Base-by-base conservation (phyloP, 1,284 basidiomycete species). In the Athelia psychrophila region DNA sequence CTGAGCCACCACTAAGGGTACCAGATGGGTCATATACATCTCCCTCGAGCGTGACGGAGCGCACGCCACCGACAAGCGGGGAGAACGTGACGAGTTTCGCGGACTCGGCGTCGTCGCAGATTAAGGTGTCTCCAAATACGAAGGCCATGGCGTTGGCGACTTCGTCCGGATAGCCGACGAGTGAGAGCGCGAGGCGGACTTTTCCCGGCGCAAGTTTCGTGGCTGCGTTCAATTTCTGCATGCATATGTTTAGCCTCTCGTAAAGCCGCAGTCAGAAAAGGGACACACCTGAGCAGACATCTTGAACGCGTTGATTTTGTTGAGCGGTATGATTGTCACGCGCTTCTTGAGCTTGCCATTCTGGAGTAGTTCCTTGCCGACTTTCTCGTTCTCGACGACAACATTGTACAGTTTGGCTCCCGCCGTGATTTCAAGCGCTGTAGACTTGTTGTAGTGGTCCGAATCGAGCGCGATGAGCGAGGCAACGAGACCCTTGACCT, bases 11-110 rank as follows among this genome's bases (percentile, higher is more conserved):
- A 20, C 89, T 93, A 9, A 99, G 80, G 1, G 92, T 96, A 3
- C 97, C 97, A 3, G 90, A 91, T 0, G 97, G 96, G 60, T 99
- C 96, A 69, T 99, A 99, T 6, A 98, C 86, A 63, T 99, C 97
- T 16, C 97, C 97, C 23, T 95, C 88, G 18, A 96, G 77, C 1
- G 97, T 99, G 49, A 99, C 95, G 12, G 91, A 95, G 53, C 88
- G 88, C 55, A 90, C 83, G 15, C 79, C 80, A 16, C 38, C 38
- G n/a, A 89, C 80, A 23, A 86, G 79, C 6, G 70, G 75, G 22
- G 78, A 70, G 73, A 98, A 99, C 0, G 97, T 98, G 38, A 98
- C 91, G 0, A 77, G 74, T 65, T 95, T 93, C 8, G 97, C 97
- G 0, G 94, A 83, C 25, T 88, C 86, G 3, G 95, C 85, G 64